Conservation (phyloP, 257 asterid genomes). For the Gentiana macrophylla region DNA sequence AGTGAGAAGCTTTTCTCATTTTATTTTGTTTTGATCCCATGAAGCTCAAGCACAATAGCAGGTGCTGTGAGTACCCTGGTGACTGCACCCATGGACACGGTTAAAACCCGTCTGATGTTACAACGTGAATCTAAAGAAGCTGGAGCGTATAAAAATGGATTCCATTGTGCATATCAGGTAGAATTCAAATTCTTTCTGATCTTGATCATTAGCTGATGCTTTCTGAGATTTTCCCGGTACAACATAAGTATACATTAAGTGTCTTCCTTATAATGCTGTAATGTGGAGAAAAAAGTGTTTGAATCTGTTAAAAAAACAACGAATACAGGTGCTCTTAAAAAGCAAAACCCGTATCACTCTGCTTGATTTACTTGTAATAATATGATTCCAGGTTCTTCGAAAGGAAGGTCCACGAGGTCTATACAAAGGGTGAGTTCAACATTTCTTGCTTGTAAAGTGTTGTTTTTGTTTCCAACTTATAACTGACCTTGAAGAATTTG, state of each 20-base stretch:
- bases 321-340: constrained; percentile 56
- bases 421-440: constrained; percentile 78
- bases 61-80: constrained; percentile 76
- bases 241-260: no score
- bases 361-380: no score
- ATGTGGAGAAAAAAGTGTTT: no score
- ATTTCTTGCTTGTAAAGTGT: neutral
- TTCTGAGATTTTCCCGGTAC: no score
- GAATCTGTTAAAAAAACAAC: no score
- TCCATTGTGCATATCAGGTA: constrained; percentile 94
- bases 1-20: no score
- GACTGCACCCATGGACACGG: constrained; percentile 88
- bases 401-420: constrained; percentile 91
- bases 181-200: constrained; percentile 15
- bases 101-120: constrained; percentile 96
- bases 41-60: constrained; percentile 79
- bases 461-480: no score
- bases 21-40: constrained; percentile 25
- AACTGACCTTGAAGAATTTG: no score
- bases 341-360: no score
- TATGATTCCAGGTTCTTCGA: constrained; percentile 58
- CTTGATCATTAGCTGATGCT: no score
- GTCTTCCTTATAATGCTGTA: no score
- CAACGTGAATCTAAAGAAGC: constrained; percentile 55
- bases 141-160: constrained; percentile 65